Evolutionary conservation across 441 rosid genomes (phyloP), one percentile per base, ranked within the genome.

Genomic region (Gossypium davidsonii): DNA sequence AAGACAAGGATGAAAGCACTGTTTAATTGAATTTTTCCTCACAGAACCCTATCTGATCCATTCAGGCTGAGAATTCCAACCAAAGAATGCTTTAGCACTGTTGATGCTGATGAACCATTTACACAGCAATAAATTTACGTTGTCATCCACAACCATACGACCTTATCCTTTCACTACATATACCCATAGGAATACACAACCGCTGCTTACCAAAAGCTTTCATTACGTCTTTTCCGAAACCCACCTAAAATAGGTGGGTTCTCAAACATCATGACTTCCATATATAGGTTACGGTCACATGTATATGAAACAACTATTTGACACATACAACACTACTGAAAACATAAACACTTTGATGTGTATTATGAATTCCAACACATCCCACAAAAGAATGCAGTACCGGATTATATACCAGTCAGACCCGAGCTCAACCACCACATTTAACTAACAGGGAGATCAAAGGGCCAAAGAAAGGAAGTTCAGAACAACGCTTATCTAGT

Each of bases 341-440:
- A 75, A 63, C 86, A 84, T 70, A 58, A 74, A 76, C 78, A 68
- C 56, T 69, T 56, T 39, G 58, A 66, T 60, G 79, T 56, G 83
- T 77, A 74, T 71, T 76, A 77, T 74, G 80, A 67, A 11, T 72
- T 77, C 84, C 80, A 69, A 23, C 46, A 78, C 46, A 34, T 12
- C 51, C 49, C 26, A 57, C 9, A 53, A 52, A 71, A 66, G 44
- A 42, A 62, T 51, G 62, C 55, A 49, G 72, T 57, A 61, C 73
- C 31, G 63, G 73, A 77, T 71, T 68, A 76, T 83, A 46, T 67
- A 72, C 74, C 71, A 71, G 78, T 73, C 51, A 44, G 84, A 34
- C 75, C 75, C 69, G 12, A 66, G 57, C 83, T 52, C 57, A 53
- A 53, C 21, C 28, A 68, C 31, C 31, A 28, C 5, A 28, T 28